phyloP scores from a whole-genome alignment of 768 basidiomycete species.

The Trametes meyenii region DNA sequence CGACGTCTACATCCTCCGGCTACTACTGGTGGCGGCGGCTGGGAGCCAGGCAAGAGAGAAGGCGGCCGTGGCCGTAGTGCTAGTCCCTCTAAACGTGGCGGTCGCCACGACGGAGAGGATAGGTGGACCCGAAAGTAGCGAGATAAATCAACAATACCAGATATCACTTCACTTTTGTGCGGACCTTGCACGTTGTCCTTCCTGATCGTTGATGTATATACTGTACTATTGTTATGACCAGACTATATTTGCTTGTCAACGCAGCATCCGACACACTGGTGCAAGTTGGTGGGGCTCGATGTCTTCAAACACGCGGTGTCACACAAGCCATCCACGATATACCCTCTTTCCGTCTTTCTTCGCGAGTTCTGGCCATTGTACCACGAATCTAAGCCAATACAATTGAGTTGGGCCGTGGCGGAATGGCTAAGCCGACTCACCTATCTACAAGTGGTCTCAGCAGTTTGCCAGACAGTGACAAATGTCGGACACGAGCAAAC shows the following conservation, averaged over 20 bases:
- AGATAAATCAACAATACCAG: not conserved
- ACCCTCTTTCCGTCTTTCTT: slow-evolving; percentile 46
- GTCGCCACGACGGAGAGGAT: slow-evolving; percentile 67
- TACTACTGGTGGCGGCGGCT: slow-evolving; percentile 68
- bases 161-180: not conserved
- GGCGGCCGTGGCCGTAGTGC: slow-evolving; percentile 71
- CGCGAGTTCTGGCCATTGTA: slow-evolving; percentile 81
- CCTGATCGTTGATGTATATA: slow-evolving; percentile 4
- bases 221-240: slow-evolving; percentile 3
- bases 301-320: no score
- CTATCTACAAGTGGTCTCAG: slow-evolving; percentile 82
- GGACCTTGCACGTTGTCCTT: not conserved
- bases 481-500: slow-evolving; percentile 80
- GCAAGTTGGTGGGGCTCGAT: no score
- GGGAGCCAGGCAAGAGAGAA: slow-evolving; percentile 79
- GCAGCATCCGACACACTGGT: not conserved
- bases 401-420: not conserved
- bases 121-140: slow-evolving; percentile 47
- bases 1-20: slow-evolving; percentile 73
- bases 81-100: slow-evolving; percentile 66
- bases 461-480: slow-evolving; percentile 86
- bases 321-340: slow-evolving; percentile 70
- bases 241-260: no score
- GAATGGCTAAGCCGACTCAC: slow-evolving; percentile 40
- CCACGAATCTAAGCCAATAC: slow-evolving; percentile 65